Evolutionary conservation across 2,329 filamentous ascomycete genomes (phyloP).

Genomic region (Penicillium sp.): DNA sequence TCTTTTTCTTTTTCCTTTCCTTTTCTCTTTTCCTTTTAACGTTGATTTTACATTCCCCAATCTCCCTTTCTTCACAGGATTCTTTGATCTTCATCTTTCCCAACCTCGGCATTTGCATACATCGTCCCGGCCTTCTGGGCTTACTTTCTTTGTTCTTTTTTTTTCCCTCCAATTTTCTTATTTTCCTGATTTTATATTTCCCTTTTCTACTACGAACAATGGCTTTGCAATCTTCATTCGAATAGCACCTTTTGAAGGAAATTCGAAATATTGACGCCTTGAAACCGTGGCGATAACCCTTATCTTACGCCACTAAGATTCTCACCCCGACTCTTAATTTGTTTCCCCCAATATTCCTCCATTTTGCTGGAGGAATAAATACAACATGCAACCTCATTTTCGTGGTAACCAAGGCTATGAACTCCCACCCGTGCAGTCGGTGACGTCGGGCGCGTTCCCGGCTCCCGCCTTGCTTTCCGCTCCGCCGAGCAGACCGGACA

Average conservation of each 20-base stretch:
- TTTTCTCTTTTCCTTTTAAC: background rate
- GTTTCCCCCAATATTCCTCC: background rate
- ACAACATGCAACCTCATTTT: constrained; percentile 30
- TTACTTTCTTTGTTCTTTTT: background rate
- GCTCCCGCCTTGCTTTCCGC: constrained; percentile 29
- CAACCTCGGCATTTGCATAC: constrained; percentile 19
- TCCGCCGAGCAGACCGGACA: constrained; percentile 33
- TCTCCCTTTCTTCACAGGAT: constrained; percentile 13
- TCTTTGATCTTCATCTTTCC: constrained; percentile 17
- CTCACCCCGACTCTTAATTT: background rate
- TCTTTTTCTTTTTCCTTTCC: background rate
- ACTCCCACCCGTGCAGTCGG: constrained; percentile 30
- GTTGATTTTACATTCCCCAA: constrained; percentile 7
- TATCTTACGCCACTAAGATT: background rate
- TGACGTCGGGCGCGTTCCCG: constrained; percentile 27
- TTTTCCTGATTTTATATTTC: background rate
- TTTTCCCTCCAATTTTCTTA: background rate
- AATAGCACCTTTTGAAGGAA: background rate
- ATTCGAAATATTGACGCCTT: background rate
- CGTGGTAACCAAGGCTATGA: constrained; percentile 27
- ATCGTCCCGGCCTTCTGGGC: constrained; percentile 4
- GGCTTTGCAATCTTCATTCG: background rate
- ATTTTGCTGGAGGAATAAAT: background rate
- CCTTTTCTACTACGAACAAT: constrained; percentile 2
- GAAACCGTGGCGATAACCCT: constrained; percentile 2